Conservation (phyloP, 1,139 yeast species). For the Fermentozyma sake region DNA sequence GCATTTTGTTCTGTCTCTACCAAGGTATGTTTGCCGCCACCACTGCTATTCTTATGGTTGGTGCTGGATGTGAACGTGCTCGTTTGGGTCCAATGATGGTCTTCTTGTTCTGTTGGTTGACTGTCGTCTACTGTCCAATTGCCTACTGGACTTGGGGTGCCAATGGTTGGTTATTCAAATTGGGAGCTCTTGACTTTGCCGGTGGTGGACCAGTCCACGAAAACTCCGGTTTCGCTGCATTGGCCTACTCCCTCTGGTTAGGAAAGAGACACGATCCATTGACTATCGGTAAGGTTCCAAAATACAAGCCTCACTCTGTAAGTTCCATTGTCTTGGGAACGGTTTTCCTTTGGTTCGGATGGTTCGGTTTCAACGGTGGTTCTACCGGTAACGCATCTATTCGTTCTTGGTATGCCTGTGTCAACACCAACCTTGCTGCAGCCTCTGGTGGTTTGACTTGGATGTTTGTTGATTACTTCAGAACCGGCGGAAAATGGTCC, state of each 20-base stretch:
- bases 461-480: constrained; percentile 87
- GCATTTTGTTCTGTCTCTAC: constrained; percentile 80
- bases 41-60: constrained; percentile 89
- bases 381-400: constrained; percentile 88
- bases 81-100: constrained; percentile 95
- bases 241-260: constrained; percentile 83
- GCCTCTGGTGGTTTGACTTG: constrained; percentile 88
- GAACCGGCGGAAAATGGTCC: constrained; percentile 90
- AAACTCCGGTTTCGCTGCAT: constrained; percentile 90
- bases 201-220: constrained; percentile 99
- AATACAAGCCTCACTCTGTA: constrained; percentile 88
- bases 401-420: constrained; percentile 91
- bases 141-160: constrained; percentile 98
- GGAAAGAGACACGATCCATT: constrained; percentile 90
- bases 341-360: constrained; percentile 92
- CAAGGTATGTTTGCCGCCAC: constrained; percentile 96
- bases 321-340: constrained; percentile 91
- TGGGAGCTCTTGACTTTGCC: constrained; percentile 91
- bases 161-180: constrained; percentile 76
- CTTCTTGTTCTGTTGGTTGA: constrained; percentile 87
- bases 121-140: constrained; percentile 91
- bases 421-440: constrained; percentile 91
- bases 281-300: constrained; percentile 66
- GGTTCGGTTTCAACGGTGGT: constrained; percentile 99
- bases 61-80: constrained; percentile 98